Evolutionary conservation across 257 asterid species (phyloP).

Genomic region (Nicotiana tomentosiformis): DNA sequence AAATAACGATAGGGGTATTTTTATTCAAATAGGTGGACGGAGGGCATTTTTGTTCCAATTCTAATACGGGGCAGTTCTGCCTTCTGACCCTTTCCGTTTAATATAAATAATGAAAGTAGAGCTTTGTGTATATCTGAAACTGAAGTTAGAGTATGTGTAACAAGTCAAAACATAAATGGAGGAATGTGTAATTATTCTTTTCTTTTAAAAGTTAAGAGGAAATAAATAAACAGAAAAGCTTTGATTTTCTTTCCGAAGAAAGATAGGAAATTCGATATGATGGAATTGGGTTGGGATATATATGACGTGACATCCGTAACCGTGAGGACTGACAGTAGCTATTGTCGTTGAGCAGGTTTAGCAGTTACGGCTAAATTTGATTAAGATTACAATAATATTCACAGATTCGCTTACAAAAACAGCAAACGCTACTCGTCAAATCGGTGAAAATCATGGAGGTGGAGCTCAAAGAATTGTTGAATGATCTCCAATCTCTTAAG

Average conservation of each 20-base stretch:
- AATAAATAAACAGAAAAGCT: neutral
- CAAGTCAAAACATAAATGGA: neutral
- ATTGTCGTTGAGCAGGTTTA: neutral
- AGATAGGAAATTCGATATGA: neutral
- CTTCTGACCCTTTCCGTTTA: too few species aligned
- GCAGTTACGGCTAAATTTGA: neutral
- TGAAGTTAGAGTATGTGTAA: neutral
- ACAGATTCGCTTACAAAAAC: neutral
- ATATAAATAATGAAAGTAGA: neutral
- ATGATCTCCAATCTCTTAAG: slow-evolving; percentile 48
- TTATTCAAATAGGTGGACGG: too few species aligned
- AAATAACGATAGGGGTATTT: too few species aligned
- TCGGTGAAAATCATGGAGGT: slow-evolving; percentile 40
- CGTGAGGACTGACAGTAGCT: neutral
- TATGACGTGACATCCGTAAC: neutral
- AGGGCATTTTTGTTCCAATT: too few species aligned
- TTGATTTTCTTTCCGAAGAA: neutral
- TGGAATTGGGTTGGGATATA: neutral
- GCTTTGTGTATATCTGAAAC: neutral
- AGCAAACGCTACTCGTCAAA: neutral
- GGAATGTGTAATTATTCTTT: neutral
- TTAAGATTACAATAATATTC: neutral
- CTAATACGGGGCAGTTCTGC: too few species aligned
- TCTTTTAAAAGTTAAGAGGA: neutral
- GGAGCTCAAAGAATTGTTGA: slow-evolving; percentile 50